phyloP scores from a whole-genome alignment of 2,329 filamentous ascomycete genomes.

The Paecilomyces niveus region DNA sequence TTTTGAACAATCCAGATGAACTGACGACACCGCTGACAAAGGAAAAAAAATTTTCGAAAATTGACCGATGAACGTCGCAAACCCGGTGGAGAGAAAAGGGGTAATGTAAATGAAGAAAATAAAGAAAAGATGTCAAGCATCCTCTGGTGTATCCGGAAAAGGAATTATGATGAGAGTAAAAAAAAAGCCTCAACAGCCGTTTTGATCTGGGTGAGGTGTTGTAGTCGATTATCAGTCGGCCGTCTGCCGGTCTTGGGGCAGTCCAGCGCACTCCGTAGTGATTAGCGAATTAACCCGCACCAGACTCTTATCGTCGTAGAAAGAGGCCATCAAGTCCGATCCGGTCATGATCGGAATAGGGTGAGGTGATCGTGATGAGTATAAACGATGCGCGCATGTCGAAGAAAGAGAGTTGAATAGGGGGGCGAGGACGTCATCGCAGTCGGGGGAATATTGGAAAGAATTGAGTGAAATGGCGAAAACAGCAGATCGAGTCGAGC shows the following conservation, averaged over 20 bases:
- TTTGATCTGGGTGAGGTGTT: not conserved
- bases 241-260: not conserved
- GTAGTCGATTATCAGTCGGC: not conserved
- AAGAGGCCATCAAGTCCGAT: not conserved
- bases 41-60: not conserved
- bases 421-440: conserved; percentile 6
- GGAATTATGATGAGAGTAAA: not conserved
- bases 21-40: not conserved
- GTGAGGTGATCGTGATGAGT: conserved; percentile 7
- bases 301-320: not conserved
- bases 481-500: conserved; percentile 9
- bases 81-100: not conserved
- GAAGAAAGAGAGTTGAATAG: conserved; percentile 11
- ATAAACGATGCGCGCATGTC: conserved; percentile 12
- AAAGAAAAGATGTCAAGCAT: not conserved
- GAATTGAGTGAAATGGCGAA: conserved; percentile 8
- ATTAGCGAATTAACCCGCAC: not conserved
- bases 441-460: conserved; percentile 9
- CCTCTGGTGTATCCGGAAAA: not conserved
- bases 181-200: not conserved
- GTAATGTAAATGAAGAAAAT: not conserved
- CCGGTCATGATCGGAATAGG: conserved; percentile 6
- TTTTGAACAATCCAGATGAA: not conserved
- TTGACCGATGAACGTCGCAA: not conserved
- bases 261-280: not conserved